Base-by-base conservation (phyloP, 208 protist genomes). In the Trypanosoma platydactyli region DNA sequence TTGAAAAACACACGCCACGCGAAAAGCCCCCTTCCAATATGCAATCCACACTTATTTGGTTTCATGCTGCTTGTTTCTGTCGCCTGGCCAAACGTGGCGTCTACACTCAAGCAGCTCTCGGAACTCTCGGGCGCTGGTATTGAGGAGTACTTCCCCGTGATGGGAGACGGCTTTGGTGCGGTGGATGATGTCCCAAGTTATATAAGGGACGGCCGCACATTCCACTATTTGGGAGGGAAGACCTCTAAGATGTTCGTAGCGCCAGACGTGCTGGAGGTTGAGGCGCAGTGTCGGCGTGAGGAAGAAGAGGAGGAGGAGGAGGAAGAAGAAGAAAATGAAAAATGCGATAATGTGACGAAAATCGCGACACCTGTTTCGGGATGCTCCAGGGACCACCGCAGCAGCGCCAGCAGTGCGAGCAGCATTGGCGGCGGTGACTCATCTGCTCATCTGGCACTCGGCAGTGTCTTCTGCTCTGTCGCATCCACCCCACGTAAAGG, bases 291-390 rank as follows among this genome's bases (percentile, higher is more conserved):
- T 18, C 44, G 46, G 15, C 44, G 44, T 2, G 16, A 54, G 18
- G 29, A 52, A 38, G 49, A 68, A 1, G 63, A 68, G 9, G 63
- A 68, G 6, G 45, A 64, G 46, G 63, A 51, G 7, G 63, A 58
- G 4, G 41, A 60, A 15, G 53, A 50, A 0, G 44, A 29, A 4
- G n/a, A 60, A 0, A 38, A 24, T 18, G 25, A 45, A 29, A 33
- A 30, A n/a, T 12, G 24, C 33, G 60, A 3, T 16, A 30, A 25
- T n/a, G 18, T 16, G 2, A 27, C 5, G 18, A n/a, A 25, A 22
- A 49, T 13, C 20, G 1, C 48, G 5, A 4, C 16, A 38, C 33
- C 33, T 9, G 33, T 11, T 30, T 5, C 38, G 20, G 4, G 13
- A 24, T 9, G 57, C n/a, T 5, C 3, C 12, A 29, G 7, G 16